Base-by-base conservation (phyloP, 1,284 basidiomycete species). In the Malassezia nana region DNA sequence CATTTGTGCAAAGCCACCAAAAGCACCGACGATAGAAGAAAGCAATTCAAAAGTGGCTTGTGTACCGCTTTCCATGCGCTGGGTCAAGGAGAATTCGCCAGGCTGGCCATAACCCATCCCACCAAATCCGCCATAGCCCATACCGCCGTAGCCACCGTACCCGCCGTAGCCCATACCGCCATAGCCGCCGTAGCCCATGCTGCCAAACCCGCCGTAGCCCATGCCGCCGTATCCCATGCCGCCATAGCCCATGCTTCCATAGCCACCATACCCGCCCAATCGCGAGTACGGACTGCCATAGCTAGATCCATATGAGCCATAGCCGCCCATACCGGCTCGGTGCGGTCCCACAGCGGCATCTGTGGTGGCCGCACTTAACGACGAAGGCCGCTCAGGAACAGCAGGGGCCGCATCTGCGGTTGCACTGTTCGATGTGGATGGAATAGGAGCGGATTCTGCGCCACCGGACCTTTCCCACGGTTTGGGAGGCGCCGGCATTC, bases 1-100 rank as follows among this genome's bases (percentile, higher is more conserved):
- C 83, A 99, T 92, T 75, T 98, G 94, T 0, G 94, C 87, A 57
- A 99, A 85, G 12, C 91, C 91, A 0, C 85, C 83, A 75, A 98
- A 95, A 1, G 92, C 94, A 61, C 90, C 88, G 39, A 98, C 92
- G 70, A 98, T 87, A 30, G 85, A 87, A 67, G 94, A 89, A 42
- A 99, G 80, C 53, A 99, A 83, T 16, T 87, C 82, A 66, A 99
- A 98, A 0, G 91, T 94, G 48, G 88, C 85, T 57, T 88, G 85
- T 0, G 91, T 96, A 12, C 86, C 87, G 8, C 83, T 77, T 76
- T 92, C 88, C 64, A 95, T 84, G 0, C 87, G 84, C 67, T 89
- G 87, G 0, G 89, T 84, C 58, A 94, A 81, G 4, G 84, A 83
- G 38, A 69, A 52, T 18, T 69, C 67, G 15, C 62, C 62, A 0